Evolutionary conservation across 1,284 basidiomycete genomes (phyloP).

Genomic region (Hemileia vastatrix): DNA sequence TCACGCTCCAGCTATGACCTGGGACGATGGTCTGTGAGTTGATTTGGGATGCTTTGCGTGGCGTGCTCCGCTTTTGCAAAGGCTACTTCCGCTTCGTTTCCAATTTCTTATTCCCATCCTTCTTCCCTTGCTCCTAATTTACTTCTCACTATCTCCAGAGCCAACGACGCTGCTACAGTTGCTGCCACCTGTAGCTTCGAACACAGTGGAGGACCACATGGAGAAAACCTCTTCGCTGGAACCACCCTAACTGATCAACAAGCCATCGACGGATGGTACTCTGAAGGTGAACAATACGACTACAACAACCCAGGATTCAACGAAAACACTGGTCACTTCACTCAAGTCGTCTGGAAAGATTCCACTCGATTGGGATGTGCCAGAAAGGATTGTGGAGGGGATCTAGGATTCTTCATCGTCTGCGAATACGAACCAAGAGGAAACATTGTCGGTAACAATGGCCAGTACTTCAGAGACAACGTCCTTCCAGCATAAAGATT

Average conservation of each 20-base stretch:
- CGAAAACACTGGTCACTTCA: slow-evolving; percentile 31
- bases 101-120: neutral
- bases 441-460: slow-evolving; percentile 23
- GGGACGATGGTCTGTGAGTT: neutral
- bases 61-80: neutral
- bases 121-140: neutral
- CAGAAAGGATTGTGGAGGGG: neutral
- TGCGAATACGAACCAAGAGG: slow-evolving; percentile 29
- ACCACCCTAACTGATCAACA: slow-evolving; percentile 22
- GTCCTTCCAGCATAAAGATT: neutral
- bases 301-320: slow-evolving; percentile 24
- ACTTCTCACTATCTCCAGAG: neutral
- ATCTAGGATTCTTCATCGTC: neutral
- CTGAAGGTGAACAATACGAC: slow-evolving; percentile 27
- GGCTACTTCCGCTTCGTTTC: neutral
- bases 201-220: slow-evolving; percentile 31
- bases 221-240: slow-evolving; percentile 29
- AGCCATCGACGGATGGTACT: slow-evolving; percentile 28
- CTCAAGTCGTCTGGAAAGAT: slow-evolving; percentile 31
- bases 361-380: neutral
- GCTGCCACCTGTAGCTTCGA: slow-evolving; percentile 25
- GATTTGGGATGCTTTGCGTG: neutral
- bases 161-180: neutral
- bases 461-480: neutral
- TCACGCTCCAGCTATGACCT: neutral